These are phyloP conservation scores for Tetrapisispora fleetii DNA, from an alignment of 805 yeast species.

Conservation along the genomic window DNA sequence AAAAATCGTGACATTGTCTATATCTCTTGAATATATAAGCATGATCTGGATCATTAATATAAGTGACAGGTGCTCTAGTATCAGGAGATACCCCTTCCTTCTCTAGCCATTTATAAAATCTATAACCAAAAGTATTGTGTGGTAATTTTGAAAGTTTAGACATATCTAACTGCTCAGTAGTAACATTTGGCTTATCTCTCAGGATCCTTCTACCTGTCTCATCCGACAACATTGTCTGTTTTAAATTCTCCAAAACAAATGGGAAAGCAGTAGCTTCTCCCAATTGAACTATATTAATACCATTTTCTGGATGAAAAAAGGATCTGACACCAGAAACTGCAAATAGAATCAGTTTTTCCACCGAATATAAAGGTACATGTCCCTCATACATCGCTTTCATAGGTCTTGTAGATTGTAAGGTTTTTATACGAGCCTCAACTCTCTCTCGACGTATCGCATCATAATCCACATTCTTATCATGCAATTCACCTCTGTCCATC, in stretches of 20 bases:
- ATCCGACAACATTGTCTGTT: conserved; percentile 66
- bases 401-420: conserved; percentile 21
- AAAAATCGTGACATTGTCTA: conserved; percentile 94
- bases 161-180: conserved; percentile 58
- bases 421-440: conserved; percentile 21
- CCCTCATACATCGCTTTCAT: conserved; percentile 47
- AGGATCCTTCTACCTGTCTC: conserved; percentile 68
- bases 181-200: conserved; percentile 73
- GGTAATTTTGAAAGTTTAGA: conserved; percentile 53
- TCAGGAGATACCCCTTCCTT: conserved; percentile 89
- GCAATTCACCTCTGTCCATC: conserved; percentile 35
- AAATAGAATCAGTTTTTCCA: conserved; percentile 58
- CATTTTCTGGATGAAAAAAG: conserved; percentile 62
- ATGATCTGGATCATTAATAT: conserved; percentile 78
- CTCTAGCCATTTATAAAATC: conserved; percentile 74
- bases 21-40: conserved; percentile 91
- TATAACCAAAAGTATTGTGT: conserved; percentile 60
- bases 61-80: conserved; percentile 79
- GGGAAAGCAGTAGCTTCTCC: conserved; percentile 88
- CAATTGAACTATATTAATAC: conserved; percentile 64
- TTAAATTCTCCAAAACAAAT: conserved; percentile 49
- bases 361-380: conserved; percentile 60
- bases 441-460: conserved; percentile 31
- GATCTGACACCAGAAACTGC: conserved; percentile 72
- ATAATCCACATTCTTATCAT: conserved; percentile 22